These are phyloP conservation scores for Hypoxylon fragiforme DNA, from an alignment of 495 filamentous ascomycete genomes.

Conservation along the genomic window DNA sequence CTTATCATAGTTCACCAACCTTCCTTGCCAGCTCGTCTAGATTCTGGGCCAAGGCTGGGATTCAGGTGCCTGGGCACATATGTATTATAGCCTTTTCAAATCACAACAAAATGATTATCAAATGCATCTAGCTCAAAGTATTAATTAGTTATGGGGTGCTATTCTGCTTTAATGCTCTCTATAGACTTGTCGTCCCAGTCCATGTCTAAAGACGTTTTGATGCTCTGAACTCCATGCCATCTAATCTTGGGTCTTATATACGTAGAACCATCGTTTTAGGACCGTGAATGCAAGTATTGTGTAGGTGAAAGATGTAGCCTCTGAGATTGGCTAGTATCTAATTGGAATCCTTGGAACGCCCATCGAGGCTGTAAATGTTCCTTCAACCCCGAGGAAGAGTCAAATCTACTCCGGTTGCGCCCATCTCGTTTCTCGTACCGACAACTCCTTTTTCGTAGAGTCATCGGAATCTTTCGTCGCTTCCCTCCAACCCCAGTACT, in stretches of 20 bases:
- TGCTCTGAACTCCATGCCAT: slow-evolving; percentile 4
- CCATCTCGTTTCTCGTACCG: slow-evolving; percentile 83
- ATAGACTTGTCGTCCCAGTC: background rate
- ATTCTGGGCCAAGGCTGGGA: no score
- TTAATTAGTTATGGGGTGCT: no score
- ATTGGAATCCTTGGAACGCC: slow-evolving; percentile 14
- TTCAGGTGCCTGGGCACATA: no score
- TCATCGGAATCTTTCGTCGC: slow-evolving; percentile 66
- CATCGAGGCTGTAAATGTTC: background rate
- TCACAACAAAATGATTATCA: background rate
- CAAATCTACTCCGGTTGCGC: slow-evolving; percentile 51
- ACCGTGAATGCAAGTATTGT: background rate
- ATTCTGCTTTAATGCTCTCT: background rate
- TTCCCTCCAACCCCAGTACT: slow-evolving; percentile 95
- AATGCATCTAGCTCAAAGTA: background rate
- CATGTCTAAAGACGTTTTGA: background rate
- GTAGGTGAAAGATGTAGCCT: background rate
- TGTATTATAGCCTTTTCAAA: no score
- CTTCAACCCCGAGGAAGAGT: background rate
- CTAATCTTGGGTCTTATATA: slow-evolving; percentile 6
- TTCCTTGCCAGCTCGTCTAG: no score
- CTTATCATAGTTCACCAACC: no score
- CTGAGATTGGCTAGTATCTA: background rate
- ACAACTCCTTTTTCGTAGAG: slow-evolving; percentile 60
- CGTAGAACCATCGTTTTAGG: slow-evolving; percentile 1